These are phyloP conservation scores for Lumnitzera racemosa DNA, from an alignment of 345 rosid genomes.

Conservation along the genomic window DNA sequence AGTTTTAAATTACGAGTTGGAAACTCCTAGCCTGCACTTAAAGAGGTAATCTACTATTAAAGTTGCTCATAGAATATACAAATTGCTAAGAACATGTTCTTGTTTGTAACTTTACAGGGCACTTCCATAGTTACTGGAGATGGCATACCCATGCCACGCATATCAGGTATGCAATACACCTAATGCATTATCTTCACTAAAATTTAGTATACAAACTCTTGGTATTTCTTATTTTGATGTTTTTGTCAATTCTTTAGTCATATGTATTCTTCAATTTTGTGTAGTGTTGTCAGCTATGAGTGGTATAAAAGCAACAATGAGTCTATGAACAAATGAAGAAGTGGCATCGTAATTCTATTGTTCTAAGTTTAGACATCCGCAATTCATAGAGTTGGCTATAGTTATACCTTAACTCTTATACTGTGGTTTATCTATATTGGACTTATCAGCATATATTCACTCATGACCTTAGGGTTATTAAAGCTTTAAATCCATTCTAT, in stretches of 20 bases:
- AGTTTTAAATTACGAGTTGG: constrained; percentile 15
- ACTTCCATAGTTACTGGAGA: constrained; percentile 38
- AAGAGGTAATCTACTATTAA: constrained; percentile 13
- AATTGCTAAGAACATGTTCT: constrained; percentile 13
- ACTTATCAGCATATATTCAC: constrained; percentile 13
- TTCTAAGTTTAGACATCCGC: constrained; percentile 21
- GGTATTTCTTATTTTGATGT: no score
- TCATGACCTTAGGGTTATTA: constrained; percentile 13
- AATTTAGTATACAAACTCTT: no score
- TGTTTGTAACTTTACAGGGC: constrained; percentile 19
- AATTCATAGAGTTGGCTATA: constrained; percentile 15
- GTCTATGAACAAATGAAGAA: background rate
- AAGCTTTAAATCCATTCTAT: constrained; percentile 20
- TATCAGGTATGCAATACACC: constrained; percentile 11
- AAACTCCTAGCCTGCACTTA: constrained; percentile 2
- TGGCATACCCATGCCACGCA: constrained; percentile 28
- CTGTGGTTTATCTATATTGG: constrained; percentile 15
- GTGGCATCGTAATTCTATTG: constrained; percentile 8
- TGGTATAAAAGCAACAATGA: background rate
- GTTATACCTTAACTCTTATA: constrained; percentile 17
- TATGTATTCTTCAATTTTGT: background rate
- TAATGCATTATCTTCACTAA: no score
- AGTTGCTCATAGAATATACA: constrained; percentile 7
- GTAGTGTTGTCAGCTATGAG: background rate
- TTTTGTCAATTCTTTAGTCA: background rate